These are phyloP conservation scores for Chlorencoelia australis DNA, from an alignment of 2,329 filamentous ascomycete species.

Conservation along the genomic window DNA sequence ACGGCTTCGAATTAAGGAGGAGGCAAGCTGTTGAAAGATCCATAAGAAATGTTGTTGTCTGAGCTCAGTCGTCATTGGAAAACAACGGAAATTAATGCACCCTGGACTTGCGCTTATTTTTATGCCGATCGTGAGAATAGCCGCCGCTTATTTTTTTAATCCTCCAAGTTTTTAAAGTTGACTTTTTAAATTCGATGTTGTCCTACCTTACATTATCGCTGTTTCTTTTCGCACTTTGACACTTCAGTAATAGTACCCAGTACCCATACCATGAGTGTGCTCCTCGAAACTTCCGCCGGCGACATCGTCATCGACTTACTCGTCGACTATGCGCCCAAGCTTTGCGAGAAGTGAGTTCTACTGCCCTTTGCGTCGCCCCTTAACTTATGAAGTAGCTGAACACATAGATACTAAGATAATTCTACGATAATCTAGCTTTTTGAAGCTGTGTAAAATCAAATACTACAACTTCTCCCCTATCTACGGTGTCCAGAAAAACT, in stretches of 20 bases:
- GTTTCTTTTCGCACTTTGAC: too few species aligned
- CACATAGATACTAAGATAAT: slow-evolving; percentile 40
- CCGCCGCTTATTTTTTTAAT: too few species aligned
- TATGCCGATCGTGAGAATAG: too few species aligned
- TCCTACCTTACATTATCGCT: too few species aligned
- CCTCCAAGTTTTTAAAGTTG: too few species aligned
- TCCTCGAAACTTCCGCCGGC: slow-evolving; percentile 84
- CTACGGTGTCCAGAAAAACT: slow-evolving; percentile 86
- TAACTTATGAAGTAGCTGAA: slow-evolving; percentile 37
- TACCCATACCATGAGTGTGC: slow-evolving; percentile 64
- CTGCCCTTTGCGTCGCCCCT: slow-evolving; percentile 4
- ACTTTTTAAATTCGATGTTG: too few species aligned
- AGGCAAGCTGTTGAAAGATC: too few species aligned
- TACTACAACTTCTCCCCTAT: slow-evolving; percentile 98
- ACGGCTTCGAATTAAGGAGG: too few species aligned
- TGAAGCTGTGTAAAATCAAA: slow-evolving; percentile 97
- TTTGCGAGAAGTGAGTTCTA: slow-evolving; percentile 83
- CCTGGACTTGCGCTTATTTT: too few species aligned
- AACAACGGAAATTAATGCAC: too few species aligned
- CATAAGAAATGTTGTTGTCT: too few species aligned
- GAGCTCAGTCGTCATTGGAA: too few species aligned
- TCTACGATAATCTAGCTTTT: slow-evolving; percentile 56
- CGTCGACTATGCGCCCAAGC: slow-evolving; percentile 77
- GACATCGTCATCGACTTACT: slow-evolving; percentile 93
- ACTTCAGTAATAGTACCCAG: background rate